Percentiles rank a stretch among this genome's conserved stretches.
Evolutionary conservation across 345 rosid genomes (phyloP).

Genomic region (Populus tremula): DNA sequence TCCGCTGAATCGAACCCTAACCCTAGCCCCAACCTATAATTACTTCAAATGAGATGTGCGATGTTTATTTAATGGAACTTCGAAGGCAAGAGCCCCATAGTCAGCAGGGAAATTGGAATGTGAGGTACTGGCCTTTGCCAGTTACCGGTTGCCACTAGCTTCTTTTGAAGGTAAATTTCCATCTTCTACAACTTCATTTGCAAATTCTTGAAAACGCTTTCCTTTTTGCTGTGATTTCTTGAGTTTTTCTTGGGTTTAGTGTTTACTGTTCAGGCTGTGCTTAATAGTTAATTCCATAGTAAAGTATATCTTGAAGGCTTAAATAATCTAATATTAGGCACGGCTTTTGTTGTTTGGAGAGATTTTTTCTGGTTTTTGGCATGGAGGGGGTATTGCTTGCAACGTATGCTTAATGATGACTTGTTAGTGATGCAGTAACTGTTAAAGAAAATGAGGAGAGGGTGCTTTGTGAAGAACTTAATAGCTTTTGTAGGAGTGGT

Average conservation of each 20-base stretch:
- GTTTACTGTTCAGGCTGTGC: not conserved
- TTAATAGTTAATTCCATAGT: not conserved
- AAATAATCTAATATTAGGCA: not conserved
- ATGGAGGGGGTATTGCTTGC: not conserved
- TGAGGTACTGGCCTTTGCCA: not conserved
- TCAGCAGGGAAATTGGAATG: not conserved
- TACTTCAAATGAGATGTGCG: not conserved
- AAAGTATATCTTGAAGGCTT: not conserved
- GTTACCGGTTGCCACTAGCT: not conserved
- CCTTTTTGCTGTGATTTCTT: not conserved
- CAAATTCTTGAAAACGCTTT: not conserved
- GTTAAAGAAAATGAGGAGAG: constrained; percentile 40
- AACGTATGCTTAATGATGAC: not conserved
- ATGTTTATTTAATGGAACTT: not conserved
- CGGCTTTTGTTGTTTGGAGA: not conserved
- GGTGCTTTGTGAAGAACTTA: constrained; percentile 31
- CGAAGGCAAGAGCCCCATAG: not conserved
- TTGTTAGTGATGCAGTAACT: not conserved
- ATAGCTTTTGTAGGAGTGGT: constrained; percentile 39
- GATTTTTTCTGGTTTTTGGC: not conserved
- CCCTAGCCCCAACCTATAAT: not conserved
- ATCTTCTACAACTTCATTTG: not conserved
- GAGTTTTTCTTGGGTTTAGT: not conserved
- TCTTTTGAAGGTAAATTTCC: not conserved
- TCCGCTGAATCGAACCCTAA: not conserved